phyloP scores from a whole-genome alignment of 129 eudicot genomes.

The Flaveria ramosissima region DNA sequence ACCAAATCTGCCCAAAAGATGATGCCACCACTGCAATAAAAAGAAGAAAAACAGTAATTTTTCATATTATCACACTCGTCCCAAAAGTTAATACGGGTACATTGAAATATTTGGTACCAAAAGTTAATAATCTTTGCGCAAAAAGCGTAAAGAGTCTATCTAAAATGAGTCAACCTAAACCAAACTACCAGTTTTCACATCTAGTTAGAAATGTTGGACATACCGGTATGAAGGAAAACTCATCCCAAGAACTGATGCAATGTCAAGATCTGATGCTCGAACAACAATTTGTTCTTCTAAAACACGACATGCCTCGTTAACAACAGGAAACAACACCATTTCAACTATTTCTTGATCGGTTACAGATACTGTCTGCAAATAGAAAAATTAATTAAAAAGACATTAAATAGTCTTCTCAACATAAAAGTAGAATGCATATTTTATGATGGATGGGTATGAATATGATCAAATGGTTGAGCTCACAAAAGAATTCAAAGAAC shows the following conservation, averaged over 20 bases:
- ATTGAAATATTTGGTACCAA: neutral
- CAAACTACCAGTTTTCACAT: neutral
- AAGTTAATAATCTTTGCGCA: neutral
- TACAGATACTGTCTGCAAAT: slow-evolving; percentile 63
- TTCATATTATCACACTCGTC: neutral
- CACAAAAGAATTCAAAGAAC: neutral
- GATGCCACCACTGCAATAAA: slow-evolving; percentile 77
- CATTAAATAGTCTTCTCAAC: slow-evolving; percentile 8
- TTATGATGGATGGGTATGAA: neutral
- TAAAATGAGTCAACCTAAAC: neutral
- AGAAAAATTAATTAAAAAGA: slow-evolving; percentile 1
- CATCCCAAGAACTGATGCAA: slow-evolving; percentile 96
- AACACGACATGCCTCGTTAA: slow-evolving; percentile 96
- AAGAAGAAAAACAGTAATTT: slow-evolving; percentile 1
- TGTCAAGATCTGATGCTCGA: slow-evolving; percentile 92
- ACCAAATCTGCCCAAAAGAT: slow-evolving; percentile 88
- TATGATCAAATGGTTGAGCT: neutral
- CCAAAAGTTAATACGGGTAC: neutral
- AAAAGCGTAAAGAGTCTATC: neutral
- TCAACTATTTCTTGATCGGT: slow-evolving; percentile 83
- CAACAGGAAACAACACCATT: slow-evolving; percentile 91
- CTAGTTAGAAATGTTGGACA: slow-evolving; percentile 12
- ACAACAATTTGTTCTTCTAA: slow-evolving; percentile 79
- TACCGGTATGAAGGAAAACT: slow-evolving; percentile 93
- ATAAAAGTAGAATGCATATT: neutral